Base-by-base conservation (phyloP, 2,329 filamentous ascomycete species). In the Penicillium brasilianum region DNA sequence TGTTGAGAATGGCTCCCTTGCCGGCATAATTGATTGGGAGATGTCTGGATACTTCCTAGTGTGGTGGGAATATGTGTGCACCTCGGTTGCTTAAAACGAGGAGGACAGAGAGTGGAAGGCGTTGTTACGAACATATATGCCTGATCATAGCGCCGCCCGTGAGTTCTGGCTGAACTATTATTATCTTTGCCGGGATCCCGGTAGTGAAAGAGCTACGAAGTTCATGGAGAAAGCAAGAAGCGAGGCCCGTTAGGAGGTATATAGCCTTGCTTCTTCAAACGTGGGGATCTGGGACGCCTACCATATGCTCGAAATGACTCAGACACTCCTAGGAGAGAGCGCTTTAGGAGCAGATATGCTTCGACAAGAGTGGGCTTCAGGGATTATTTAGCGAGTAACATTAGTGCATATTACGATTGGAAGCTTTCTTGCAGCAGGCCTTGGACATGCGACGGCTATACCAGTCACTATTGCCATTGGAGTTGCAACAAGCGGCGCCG, bases 11-110 rank as follows among this genome's bases (percentile, higher is more conserved):
- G 74, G 73, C 8, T 68, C 69, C 48, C 58, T 80, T 25, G 66
- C 70, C 10, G 76, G 73, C 16, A 78, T 79, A 20, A 63, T 80
- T 52, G 74, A 80, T 44, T 79, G 75, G 78, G 76, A 80, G 62
- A 59, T 55, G 41, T 66, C 72, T 20, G 74, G 73, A 3, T 80
- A 76, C 60, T 76, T 73, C 34, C 78, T 76, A 18, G 70, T 55
- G 51, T 69, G 64, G 55, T 51, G 55, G 44, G 55, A 51, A 51
- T 58, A 58, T 52, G 55, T 58, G 32, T 50, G 55, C 16, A 58
- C 44, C 46, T 58, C 34, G 34, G 49, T 63, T n/a, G 18, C 58
- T 44, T 50, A 66, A 41, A 62, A 52, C 43, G 62, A 68, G 50
- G 65, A 67, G 59, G 61, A 67, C 43, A 56, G 59, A 30, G 66